Conservation (phyloP, 805 yeast species). For the Hanseniaspora jakobsenii region DNA sequence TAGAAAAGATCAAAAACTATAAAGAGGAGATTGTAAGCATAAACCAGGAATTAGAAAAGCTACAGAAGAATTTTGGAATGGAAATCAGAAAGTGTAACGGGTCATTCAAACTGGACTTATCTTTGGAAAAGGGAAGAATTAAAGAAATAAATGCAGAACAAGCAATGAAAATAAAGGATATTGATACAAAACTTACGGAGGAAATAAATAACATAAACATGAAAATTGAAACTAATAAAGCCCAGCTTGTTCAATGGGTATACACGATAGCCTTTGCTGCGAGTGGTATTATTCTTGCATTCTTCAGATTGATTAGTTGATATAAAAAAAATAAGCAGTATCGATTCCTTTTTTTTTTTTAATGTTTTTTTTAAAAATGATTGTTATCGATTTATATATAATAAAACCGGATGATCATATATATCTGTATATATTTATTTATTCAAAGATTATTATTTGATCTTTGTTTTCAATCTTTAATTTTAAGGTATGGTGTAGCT, state of each 20-base stretch:
- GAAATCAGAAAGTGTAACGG: constrained; percentile 85
- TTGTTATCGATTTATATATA: background rate
- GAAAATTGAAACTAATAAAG: constrained; percentile 88
- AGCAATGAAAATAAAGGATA: constrained; percentile 86
- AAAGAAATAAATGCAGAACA: constrained; percentile 89
- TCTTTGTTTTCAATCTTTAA: background rate
- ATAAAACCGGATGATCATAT: too few relatives aligned
- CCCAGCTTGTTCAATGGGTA: constrained; percentile 96
- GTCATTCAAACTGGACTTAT: constrained; percentile 78
- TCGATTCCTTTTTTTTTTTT: background rate
- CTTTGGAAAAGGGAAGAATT: constrained; percentile 87
- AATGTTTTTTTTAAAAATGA: background rate
- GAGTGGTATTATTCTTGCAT: constrained; percentile 84
- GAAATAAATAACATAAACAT: constrained; percentile 89
- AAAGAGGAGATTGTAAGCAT: constrained; percentile 80
- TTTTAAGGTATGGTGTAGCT: background rate
- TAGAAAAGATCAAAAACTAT: constrained; percentile 67
- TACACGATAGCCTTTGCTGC: constrained; percentile 98
- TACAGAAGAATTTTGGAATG: constrained; percentile 74
- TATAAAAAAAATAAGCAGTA: background rate
- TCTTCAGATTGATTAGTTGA: constrained; percentile 65
- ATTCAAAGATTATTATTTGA: too few relatives aligned
- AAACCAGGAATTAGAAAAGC: constrained; percentile 70
- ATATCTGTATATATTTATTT: too few relatives aligned
- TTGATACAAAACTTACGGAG: constrained; percentile 88